Evolutionary conservation across 148 eudicot species (phyloP).

Genomic region (Talinum fruticosum): DNA sequence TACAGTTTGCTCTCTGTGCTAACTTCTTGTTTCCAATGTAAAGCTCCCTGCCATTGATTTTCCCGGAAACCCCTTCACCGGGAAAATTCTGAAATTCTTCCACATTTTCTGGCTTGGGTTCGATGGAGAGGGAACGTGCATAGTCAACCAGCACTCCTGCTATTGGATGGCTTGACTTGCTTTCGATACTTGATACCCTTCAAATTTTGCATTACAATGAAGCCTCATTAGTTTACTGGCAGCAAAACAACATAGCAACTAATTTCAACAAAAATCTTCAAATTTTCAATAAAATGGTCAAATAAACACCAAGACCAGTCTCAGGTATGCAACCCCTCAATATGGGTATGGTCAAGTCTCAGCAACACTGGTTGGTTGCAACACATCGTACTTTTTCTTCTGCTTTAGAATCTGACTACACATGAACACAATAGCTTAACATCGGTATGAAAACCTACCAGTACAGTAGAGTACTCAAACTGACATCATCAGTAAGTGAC

Average conservation of each 20-base stretch:
- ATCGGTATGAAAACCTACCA: conserved; percentile 38
- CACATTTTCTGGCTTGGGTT: conserved; percentile 68
- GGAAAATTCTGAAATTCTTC: conserved; percentile 80
- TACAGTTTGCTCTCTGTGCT: conserved; percentile 62
- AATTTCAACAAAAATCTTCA: too few relatives aligned
- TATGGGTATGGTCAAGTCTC: neutral
- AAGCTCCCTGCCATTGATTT: conserved; percentile 57
- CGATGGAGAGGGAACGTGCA: conserved; percentile 41
- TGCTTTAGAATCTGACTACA: neutral
- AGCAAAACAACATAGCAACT: too few relatives aligned
- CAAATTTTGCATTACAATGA: neutral
- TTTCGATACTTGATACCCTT: conserved; percentile 92
- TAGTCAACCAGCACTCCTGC: conserved; percentile 71
- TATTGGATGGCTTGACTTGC: conserved; percentile 96
- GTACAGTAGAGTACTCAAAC: conserved; percentile 45
- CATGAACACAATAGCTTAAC: neutral
- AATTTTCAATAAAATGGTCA: too few relatives aligned
- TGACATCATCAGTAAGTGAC: conserved; percentile 42
- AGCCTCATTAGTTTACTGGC: too few relatives aligned
- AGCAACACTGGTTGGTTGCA: neutral
- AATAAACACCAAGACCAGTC: too few relatives aligned
- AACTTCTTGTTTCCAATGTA: conserved; percentile 71
- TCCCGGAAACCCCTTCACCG: conserved; percentile 89
- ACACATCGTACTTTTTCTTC: neutral
- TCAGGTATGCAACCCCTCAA: neutral